phyloP scores from a whole-genome alignment of 768 basidiomycete genomes.

The Leucogyrophana mollusca region DNA sequence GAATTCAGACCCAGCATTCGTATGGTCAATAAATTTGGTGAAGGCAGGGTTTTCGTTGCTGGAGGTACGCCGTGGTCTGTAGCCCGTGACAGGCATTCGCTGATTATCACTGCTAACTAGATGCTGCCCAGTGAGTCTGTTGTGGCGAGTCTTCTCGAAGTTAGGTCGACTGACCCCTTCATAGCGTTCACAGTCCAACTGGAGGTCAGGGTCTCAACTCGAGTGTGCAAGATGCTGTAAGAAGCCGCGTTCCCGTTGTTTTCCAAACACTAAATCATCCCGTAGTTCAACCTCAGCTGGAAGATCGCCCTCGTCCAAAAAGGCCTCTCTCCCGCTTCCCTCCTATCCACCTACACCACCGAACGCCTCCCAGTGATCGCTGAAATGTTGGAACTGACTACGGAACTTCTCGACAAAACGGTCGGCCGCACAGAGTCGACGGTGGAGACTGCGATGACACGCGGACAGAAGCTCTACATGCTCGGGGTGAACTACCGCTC shows the following conservation, averaged over 20 bases:
- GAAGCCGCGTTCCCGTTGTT: not conserved
- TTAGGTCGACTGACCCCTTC: not conserved
- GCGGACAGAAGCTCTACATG: conserved; percentile 13
- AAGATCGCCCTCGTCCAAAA: conserved; percentile 44
- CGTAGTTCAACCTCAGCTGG: conserved; percentile 43
- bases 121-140: conserved; percentile 40
- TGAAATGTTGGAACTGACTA: conserved; percentile 42
- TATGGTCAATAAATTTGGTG: conserved; percentile 41
- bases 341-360: conserved; percentile 41
- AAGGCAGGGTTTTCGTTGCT: conserved; percentile 44
- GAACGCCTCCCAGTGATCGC: conserved; percentile 48
- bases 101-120: conserved; percentile 21
- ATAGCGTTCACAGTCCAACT: conserved; percentile 36
- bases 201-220: conserved; percentile 36
- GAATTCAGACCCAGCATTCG: conserved; percentile 44
- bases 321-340: conserved; percentile 28
- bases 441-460: not conserved
- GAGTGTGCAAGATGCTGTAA: conserved; percentile 8
- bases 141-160: not conserved
- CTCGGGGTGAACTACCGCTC: conserved; percentile 35
- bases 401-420: conserved; percentile 18
- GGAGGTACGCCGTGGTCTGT: conserved; percentile 33
- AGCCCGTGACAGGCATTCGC: not conserved
- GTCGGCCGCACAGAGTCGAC: not conserved
- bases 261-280: conserved; percentile 3